Percentiles rank a stretch among this genome's conserved stretches.
Evolutionary conservation across 805 yeast species (phyloP).

Genomic region (Ogataea methylovora): DNA sequence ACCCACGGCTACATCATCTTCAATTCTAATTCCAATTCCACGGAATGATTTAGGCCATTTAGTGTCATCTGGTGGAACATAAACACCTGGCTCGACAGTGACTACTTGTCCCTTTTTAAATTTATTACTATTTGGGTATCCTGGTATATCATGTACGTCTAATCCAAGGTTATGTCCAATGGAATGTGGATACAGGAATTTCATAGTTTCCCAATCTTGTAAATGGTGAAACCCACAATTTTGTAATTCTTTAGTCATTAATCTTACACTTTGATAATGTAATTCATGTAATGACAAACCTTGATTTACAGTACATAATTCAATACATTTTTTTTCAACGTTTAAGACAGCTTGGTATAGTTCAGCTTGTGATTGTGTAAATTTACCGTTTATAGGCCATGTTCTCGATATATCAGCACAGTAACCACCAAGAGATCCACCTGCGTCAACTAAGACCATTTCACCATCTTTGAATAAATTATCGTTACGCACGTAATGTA

Average conservation of each 20-base stretch:
- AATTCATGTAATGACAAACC: constrained; percentile 61
- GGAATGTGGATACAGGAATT: constrained; percentile 79
- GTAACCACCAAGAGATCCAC: constrained; percentile 90
- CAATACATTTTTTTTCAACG: constrained; percentile 75
- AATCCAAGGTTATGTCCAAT: constrained; percentile 94
- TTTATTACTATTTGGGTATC: constrained; percentile 44
- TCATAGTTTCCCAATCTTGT: constrained; percentile 43
- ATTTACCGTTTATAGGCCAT: constrained; percentile 82
- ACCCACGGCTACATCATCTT: constrained; percentile 87
- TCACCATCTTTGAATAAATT: constrained; percentile 72
- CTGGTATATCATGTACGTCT: constrained; percentile 81
- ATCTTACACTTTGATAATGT: constrained; percentile 59
- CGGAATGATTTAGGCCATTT: constrained; percentile 74
- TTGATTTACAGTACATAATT: constrained; percentile 47
- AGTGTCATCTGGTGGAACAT: constrained; percentile 76
- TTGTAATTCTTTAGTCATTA: constrained; percentile 55
- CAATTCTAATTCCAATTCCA: constrained; percentile 90
- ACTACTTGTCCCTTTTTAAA: constrained; percentile 71
- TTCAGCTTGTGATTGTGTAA: constrained; percentile 74
- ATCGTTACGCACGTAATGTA: constrained; percentile 91
- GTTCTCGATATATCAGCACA: constrained; percentile 94
- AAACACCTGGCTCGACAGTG: constrained; percentile 94
- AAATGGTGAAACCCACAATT: constrained; percentile 62
- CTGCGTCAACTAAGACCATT: constrained; percentile 84
- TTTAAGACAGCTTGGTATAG: constrained; percentile 82